Conservation (phyloP, 1,139 yeast species). For the Arxiozyma telluris region DNA sequence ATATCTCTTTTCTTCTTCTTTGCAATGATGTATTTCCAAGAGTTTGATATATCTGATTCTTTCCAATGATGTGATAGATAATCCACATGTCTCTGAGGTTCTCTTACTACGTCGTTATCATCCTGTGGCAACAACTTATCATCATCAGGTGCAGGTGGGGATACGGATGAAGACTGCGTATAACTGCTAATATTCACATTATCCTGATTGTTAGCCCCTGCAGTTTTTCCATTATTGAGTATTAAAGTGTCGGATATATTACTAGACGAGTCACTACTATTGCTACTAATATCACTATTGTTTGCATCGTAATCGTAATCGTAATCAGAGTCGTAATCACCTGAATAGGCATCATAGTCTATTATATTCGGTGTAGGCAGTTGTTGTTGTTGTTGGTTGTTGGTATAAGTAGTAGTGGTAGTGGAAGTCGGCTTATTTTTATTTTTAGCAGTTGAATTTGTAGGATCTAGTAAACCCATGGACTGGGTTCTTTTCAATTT, state of each 20-base stretch:
- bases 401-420: background rate
- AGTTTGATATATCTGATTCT: slow-evolving; percentile 81
- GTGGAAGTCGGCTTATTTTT: background rate
- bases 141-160: slow-evolving; percentile 34
- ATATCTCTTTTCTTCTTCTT: slow-evolving; percentile 46
- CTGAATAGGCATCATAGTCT: slow-evolving; percentile 14
- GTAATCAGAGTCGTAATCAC: slow-evolving; percentile 8
- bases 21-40: slow-evolving; percentile 87
- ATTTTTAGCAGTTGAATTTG: background rate
- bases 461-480: slow-evolving; percentile 63
- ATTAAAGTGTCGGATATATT: slow-evolving; percentile 15
- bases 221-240: slow-evolving; percentile 8
- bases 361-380: background rate
- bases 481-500: slow-evolving; percentile 77
- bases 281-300: slow-evolving; percentile 7
- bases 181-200: slow-evolving; percentile 13
- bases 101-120: slow-evolving; percentile 70
- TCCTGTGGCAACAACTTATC: slow-evolving; percentile 53
- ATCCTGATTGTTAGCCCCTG: slow-evolving; percentile 5
- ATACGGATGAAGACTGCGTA: slow-evolving; percentile 20
- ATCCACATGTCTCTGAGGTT: slow-evolving; percentile 87
- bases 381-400: background rate
- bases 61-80: slow-evolving; percentile 94
- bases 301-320: slow-evolving; percentile 11
- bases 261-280: background rate